Percentiles rank a stretch among this genome's conserved stretches.
phyloP scores from a whole-genome alignment of 1,284 basidiomycete genomes.

The Fomitopsis pinicola region DNA sequence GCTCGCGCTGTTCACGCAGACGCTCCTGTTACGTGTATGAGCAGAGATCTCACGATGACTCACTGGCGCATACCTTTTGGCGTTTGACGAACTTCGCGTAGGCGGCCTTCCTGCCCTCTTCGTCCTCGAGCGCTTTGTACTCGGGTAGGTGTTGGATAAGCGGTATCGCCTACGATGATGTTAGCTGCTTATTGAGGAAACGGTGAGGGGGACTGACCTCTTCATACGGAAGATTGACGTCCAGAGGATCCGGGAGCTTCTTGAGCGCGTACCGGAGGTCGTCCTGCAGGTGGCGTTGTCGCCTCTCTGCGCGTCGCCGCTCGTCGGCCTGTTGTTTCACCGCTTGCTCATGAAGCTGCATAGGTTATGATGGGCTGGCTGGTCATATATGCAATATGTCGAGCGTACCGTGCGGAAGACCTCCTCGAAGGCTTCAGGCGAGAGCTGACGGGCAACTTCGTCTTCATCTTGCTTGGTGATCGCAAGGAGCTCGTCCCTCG shows the following conservation, averaged over 20 bases:
- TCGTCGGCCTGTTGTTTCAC: slow-evolving; percentile 78
- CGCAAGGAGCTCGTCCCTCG: slow-evolving; percentile 53
- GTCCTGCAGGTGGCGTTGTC: slow-evolving; percentile 85
- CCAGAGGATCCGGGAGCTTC: slow-evolving; percentile 79
- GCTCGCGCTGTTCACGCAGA: slow-evolving; percentile 64
- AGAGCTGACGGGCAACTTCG: slow-evolving; percentile 43
- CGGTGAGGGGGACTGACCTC: slow-evolving; percentile 44
- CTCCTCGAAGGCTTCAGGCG: slow-evolving; percentile 50
- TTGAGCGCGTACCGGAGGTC: slow-evolving; percentile 95
- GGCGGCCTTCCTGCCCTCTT: slow-evolving; percentile 73
- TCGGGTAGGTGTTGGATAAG: slow-evolving; percentile 79
- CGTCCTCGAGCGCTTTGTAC: slow-evolving; percentile 79
- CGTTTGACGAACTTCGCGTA: slow-evolving; percentile 84
- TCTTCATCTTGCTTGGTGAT: slow-evolving; percentile 53
- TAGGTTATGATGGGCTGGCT: slow-evolving; percentile 4
- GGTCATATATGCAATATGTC: slow-evolving; percentile 1
- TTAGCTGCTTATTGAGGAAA: neutral
- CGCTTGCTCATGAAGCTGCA: slow-evolving; percentile 67
- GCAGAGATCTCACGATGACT: neutral
- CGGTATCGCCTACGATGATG: slow-evolving; percentile 51
- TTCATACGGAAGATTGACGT: slow-evolving; percentile 73
- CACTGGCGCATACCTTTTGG: slow-evolving; percentile 57
- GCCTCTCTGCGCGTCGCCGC: slow-evolving; percentile 76
- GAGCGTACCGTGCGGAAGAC: slow-evolving; percentile 65
- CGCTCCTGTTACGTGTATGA: slow-evolving; percentile 51